Percentiles rank a stretch among this genome's conserved stretches.
phyloP scores from a whole-genome alignment of 163 green algal genomes.

The Chlorella variabilis region DNA sequence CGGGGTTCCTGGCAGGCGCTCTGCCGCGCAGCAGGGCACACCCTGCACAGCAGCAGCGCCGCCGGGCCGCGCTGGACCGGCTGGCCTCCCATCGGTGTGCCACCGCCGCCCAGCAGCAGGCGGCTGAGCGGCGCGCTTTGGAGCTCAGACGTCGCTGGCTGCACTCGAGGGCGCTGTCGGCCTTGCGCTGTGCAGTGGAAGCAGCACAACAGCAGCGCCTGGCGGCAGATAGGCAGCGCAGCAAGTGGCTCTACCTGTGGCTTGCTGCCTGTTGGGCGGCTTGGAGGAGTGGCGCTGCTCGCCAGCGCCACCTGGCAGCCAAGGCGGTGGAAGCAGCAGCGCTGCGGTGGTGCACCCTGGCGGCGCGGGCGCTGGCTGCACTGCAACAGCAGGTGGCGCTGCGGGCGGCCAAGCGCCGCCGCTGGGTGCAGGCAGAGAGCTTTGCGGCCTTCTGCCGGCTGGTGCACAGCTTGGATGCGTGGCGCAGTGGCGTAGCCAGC shows the following conservation, averaged over 20 bases:
- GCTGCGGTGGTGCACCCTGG: neutral
- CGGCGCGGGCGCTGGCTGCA: neutral
- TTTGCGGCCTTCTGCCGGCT: conserved; percentile 13
- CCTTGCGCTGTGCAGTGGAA: neutral
- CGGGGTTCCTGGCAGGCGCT: neutral
- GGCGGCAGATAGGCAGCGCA: neutral
- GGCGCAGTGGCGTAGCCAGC: neutral
- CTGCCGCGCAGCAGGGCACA: too few species aligned
- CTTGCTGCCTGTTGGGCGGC: neutral
- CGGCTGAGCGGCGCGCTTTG: too few species aligned
- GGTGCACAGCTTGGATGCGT: neutral
- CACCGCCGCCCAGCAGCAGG: neutral
- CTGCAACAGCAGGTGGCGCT: neutral
- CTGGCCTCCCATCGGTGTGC: neutral
- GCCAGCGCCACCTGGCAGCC: neutral
- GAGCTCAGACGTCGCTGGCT: neutral
- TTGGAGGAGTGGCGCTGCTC: neutral
- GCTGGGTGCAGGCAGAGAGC: neutral
- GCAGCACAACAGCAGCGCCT: too few species aligned
- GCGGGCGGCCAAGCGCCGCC: neutral
- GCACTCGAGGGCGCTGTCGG: neutral
- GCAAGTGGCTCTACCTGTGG: neutral
- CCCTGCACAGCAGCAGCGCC: neutral
- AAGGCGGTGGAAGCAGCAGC: neutral
- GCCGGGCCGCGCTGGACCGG: neutral